Conservation (phyloP, 2,329 filamentous ascomycete species). For the Elsinoe fawcettii region DNA sequence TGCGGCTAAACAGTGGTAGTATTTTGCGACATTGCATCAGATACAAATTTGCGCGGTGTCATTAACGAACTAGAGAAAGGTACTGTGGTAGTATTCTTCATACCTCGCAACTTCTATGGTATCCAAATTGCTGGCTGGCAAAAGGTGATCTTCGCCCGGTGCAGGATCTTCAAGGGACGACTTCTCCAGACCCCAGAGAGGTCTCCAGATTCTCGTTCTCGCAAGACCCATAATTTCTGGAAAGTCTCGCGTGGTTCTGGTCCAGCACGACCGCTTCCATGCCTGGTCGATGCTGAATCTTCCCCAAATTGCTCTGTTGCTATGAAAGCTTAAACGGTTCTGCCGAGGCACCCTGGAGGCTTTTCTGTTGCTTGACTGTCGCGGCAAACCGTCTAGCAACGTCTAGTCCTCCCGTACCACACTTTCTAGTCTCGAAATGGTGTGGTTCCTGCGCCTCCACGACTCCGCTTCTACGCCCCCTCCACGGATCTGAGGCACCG, state of each 20-base stretch:
- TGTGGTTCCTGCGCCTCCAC: background rate
- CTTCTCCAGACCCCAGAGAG: background rate
- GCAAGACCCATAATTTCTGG: background rate
- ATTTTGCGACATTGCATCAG: too few relatives aligned
- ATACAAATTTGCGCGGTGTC: too few relatives aligned
- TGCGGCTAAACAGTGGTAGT: too few relatives aligned
- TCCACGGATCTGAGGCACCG: background rate
- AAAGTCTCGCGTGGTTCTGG: background rate
- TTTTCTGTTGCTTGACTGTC: background rate
- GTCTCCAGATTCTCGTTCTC: background rate
- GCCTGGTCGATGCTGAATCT: background rate
- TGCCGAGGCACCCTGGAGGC: background rate
- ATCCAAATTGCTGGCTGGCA: too few relatives aligned
- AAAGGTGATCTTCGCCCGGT: too few relatives aligned
- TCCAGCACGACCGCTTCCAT: background rate
- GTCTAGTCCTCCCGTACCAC: slow-evolving; percentile 4
- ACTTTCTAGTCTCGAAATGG: background rate
- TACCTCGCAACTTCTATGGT: too few relatives aligned
- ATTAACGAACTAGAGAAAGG: too few relatives aligned
- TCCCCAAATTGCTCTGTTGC: background rate
- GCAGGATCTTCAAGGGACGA: background rate
- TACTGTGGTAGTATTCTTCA: too few relatives aligned
- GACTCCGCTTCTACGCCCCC: background rate
- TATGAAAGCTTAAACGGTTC: background rate
- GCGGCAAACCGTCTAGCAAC: slow-evolving; percentile 1